A percentile compares a stretch with the other conserved stretches of the same genome.
Conservation (phyloP, 2,329 filamentous ascomycete species). For the Sclerotinia sclerotiorum region DNA sequence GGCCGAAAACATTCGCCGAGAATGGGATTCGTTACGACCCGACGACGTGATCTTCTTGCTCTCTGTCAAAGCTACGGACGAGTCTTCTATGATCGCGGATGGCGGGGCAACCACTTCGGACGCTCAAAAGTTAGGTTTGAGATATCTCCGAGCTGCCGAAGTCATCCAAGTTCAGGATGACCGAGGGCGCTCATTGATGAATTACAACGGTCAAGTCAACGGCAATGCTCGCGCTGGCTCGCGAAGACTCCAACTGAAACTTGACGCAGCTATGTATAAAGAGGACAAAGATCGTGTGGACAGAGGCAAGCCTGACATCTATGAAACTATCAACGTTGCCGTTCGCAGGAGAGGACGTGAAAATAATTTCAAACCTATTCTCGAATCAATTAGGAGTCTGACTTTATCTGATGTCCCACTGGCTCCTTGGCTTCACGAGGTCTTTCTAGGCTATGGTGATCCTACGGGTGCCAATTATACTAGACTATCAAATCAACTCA, state of each 20-base stretch:
- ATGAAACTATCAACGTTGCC: constrained; percentile 81
- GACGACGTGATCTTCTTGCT: constrained; percentile 91
- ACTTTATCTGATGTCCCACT: constrained; percentile 82
- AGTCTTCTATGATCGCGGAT: constrained; percentile 53
- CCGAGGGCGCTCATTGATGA: constrained; percentile 70
- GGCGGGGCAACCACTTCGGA: constrained; percentile 50
- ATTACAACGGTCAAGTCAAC: constrained; percentile 61
- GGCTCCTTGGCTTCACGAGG: constrained; percentile 90
- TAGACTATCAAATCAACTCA: constrained; percentile 73
- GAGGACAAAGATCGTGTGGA: constrained; percentile 67
- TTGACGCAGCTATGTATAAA: constrained; percentile 78
- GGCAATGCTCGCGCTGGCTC: constrained; percentile 60
- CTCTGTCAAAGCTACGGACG: constrained; percentile 64
- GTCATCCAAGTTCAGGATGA: constrained; percentile 85
- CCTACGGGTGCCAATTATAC: constrained; percentile 85
- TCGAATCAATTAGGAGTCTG: constrained; percentile 87
- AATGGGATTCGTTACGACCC: constrained; percentile 85
- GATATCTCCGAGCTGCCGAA: constrained; percentile 76
- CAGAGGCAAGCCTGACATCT: constrained; percentile 73
- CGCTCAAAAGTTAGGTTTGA: constrained; percentile 64
- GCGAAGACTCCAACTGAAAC: constrained; percentile 73
- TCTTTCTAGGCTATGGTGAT: constrained; percentile 96
- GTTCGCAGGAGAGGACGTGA: constrained; percentile 81
- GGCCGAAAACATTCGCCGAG: constrained; percentile 71
- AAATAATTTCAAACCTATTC: constrained; percentile 94